Evolutionary conservation across 1,284 basidiomycete species (phyloP).

Genomic region (Polyporus tsugae): DNA sequence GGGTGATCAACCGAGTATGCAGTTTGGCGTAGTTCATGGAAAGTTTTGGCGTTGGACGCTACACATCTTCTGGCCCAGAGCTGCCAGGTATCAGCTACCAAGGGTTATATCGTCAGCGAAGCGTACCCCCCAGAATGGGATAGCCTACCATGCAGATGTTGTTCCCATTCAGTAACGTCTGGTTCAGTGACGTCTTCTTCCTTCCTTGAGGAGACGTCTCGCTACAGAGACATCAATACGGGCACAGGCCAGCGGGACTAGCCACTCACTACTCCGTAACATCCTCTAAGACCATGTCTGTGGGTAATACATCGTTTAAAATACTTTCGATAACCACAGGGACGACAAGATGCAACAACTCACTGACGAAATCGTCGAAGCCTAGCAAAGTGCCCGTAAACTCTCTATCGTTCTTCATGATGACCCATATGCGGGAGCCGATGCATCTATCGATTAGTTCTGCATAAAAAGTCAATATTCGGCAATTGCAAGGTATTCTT

Average conservation of each 20-base stretch:
- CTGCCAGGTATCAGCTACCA: constrained; percentile 81
- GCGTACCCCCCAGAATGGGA: neutral
- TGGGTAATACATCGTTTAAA: neutral
- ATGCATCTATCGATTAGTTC: constrained; percentile 96
- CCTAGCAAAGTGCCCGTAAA: constrained; percentile 96
- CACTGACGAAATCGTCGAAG: constrained; percentile 99
- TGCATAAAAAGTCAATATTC: constrained; percentile 39
- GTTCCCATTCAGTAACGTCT: constrained; percentile 96
- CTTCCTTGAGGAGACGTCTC: constrained; percentile 86
- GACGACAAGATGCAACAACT: constrained; percentile 52
- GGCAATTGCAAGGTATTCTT: neutral
- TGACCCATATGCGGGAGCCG: constrained; percentile 94
- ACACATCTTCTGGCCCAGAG: constrained; percentile 67
- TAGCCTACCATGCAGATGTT: constrained; percentile 93
- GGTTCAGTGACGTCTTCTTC: constrained; percentile 85
- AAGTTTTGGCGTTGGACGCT: neutral
- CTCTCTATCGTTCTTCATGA: constrained; percentile 96
- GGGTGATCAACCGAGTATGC: neutral
- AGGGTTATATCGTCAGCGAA: neutral
- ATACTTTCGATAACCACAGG: neutral
- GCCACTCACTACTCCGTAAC: constrained; percentile 89
- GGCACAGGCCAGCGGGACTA: constrained; percentile 6
- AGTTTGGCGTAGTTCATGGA: neutral
- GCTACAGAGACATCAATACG: constrained; percentile 50
- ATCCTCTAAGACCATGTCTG: constrained; percentile 98